Evolutionary conservation across 139 green algal genomes (phyloP).

Genomic region (Prasinococcaceae sp.): DNA sequence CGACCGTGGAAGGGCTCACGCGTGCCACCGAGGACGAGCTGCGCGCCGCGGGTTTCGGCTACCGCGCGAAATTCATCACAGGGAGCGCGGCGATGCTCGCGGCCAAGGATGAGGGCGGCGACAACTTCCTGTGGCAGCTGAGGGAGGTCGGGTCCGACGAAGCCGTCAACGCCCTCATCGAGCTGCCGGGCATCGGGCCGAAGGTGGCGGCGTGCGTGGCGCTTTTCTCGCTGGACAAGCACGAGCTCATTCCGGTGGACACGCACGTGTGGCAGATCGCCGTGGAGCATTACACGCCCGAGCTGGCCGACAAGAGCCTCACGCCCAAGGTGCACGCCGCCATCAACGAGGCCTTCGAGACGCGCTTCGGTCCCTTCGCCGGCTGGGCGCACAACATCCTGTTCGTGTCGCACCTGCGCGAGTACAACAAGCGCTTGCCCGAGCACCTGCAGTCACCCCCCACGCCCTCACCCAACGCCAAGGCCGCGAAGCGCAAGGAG

Average conservation of each 20-base stretch:
- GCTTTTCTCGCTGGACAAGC: constrained; percentile 89
- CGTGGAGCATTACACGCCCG: constrained; percentile 49
- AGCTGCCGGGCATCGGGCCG: constrained; percentile 74
- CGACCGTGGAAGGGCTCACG: constrained; percentile 64
- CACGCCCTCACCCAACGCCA: too few relatives aligned
- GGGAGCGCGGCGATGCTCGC: constrained; percentile 40
- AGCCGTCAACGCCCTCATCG: constrained; percentile 42
- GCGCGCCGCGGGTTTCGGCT: constrained; percentile 68
- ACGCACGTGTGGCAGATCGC: constrained; percentile 83
- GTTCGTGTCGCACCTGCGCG: constrained; percentile 67
- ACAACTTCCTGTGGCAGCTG: constrained; percentile 48
- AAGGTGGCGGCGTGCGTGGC: constrained; percentile 50
- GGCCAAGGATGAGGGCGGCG: constrained; percentile 41
- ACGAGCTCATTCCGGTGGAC: constrained; percentile 78
- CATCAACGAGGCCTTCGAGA: constrained; percentile 41
- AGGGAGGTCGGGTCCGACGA: constrained; percentile 37
- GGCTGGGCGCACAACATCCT: constrained; percentile 85
- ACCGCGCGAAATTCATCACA: constrained; percentile 69
- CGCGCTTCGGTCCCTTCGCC: constrained; percentile 60
- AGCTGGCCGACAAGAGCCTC: constrained; percentile 55
- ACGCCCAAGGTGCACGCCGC: constrained; percentile 37
- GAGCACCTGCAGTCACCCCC: constrained; percentile 6
- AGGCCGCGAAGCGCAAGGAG: too few relatives aligned
- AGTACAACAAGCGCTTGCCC: background rate
- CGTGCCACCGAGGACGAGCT: constrained; percentile 60